These are phyloP conservation scores for Calonectria crousiana DNA, from an alignment of 2,329 filamentous ascomycete genomes.

Conservation along the genomic window DNA sequence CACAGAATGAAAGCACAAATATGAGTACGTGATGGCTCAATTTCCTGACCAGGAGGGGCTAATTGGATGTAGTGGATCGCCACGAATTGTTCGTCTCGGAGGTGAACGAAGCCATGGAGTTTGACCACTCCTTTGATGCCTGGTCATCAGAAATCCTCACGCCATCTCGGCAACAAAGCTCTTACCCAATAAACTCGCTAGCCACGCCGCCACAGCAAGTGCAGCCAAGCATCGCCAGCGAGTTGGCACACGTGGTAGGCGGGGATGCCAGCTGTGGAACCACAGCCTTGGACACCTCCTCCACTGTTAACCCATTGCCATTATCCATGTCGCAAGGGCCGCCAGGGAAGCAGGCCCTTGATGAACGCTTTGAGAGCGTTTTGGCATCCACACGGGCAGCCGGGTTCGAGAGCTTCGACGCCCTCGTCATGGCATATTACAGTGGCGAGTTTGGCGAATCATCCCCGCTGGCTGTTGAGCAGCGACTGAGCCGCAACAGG, in stretches of 20 bases:
- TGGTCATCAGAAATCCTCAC: constrained; percentile 15
- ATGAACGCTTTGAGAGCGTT: constrained; percentile 12
- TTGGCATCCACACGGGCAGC: constrained; percentile 8
- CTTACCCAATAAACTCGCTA: background rate
- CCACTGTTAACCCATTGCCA: background rate
- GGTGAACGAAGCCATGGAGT: constrained; percentile 10
- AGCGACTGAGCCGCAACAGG: constrained; percentile 19
- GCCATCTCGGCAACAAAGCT: background rate
- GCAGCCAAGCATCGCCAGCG: background rate
- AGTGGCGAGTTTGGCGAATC: constrained; percentile 16
- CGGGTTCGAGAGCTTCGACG: constrained; percentile 20
- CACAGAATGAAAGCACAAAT: background rate
- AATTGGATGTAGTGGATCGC: background rate
- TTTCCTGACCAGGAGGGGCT: background rate
- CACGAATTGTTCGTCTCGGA: constrained; percentile 12
- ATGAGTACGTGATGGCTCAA: constrained; percentile 4
- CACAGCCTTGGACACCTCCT: background rate
- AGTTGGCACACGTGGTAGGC: constrained; percentile 2
- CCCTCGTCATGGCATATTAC: constrained; percentile 19
- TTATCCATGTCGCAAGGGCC: background rate
- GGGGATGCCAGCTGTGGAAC: background rate
- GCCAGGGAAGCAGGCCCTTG: background rate
- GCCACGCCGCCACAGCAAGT: background rate
- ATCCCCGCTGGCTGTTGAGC: constrained; percentile 12
- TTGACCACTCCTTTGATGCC: constrained; percentile 11